These are phyloP conservation scores for Ploettnerulaceae sp. DNA, from an alignment of 2,329 filamentous ascomycete genomes.

Conservation along the genomic window DNA sequence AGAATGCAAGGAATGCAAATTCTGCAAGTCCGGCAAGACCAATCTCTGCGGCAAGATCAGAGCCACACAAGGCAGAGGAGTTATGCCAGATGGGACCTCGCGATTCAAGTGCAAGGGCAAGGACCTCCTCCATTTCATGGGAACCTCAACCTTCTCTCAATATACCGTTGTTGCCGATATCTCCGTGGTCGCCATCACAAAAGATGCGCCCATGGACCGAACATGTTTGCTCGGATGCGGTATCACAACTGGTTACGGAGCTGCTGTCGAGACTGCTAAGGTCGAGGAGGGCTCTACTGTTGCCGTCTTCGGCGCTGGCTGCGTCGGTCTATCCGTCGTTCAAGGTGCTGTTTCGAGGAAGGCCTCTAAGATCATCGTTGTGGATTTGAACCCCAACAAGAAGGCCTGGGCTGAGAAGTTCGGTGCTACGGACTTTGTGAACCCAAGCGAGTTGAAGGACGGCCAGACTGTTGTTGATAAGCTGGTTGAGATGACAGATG, in stretches of 20 bases:
- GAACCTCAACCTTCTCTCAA: slow-evolving; percentile 96
- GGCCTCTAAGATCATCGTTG: slow-evolving; percentile 50
- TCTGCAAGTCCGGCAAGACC: slow-evolving; percentile 99
- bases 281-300: slow-evolving; percentile 87
- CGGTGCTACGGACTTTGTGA: slow-evolving; percentile 94
- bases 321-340: slow-evolving; percentile 90
- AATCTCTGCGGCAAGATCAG: slow-evolving; percentile 99
- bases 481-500: slow-evolving; percentile 95
- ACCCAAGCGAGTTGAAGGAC: slow-evolving; percentile 72
- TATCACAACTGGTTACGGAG: slow-evolving; percentile 97
- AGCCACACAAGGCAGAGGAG: slow-evolving; percentile 88
- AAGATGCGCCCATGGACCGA: slow-evolving; percentile 88
- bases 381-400: slow-evolving; percentile 82
- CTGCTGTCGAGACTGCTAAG: slow-evolving; percentile 86
- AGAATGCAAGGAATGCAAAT: slow-evolving; percentile 97
- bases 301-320: slow-evolving; percentile 91
- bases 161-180: slow-evolving; percentile 99
- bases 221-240: slow-evolving; percentile 95
- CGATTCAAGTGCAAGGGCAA: slow-evolving; percentile 94
- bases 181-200: slow-evolving; percentile 89
- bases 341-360: slow-evolving; percentile 73
- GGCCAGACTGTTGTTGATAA: slow-evolving; percentile 80
- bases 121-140: slow-evolving; percentile 98
- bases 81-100: slow-evolving; percentile 95
- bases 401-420: slow-evolving; percentile 93